Evolutionary conservation across 1,284 basidiomycete species (phyloP).

Genomic region (Sporisorium scitamineum): DNA sequence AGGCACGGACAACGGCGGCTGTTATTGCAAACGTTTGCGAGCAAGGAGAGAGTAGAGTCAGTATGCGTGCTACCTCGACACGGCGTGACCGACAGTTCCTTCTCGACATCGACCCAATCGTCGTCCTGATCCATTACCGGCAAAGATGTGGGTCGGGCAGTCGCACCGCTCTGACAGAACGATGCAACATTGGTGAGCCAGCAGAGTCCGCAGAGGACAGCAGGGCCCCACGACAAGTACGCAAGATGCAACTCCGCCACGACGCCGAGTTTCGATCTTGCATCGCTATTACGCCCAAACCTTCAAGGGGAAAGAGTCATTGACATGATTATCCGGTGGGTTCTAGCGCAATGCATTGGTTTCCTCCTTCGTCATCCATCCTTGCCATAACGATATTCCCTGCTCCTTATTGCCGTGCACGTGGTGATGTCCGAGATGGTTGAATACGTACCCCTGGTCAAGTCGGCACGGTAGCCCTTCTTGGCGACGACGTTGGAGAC

Average conservation of each 20-base stretch:
- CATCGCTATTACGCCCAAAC: slow-evolving; percentile 69
- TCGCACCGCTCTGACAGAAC: slow-evolving; percentile 20
- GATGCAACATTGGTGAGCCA: slow-evolving; percentile 37
- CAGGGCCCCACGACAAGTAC: slow-evolving; percentile 34
- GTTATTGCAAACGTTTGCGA: slow-evolving; percentile 3
- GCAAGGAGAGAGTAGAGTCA: slow-evolving; percentile 12
- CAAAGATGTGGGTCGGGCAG: slow-evolving; percentile 39
- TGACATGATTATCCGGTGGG: slow-evolving; percentile 59
- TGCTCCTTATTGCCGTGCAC: background rate
- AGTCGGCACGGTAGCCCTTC: slow-evolving; percentile 66
- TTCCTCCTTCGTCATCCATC: background rate
- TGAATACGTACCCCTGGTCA: slow-evolving; percentile 57
- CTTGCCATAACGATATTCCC: background rate
- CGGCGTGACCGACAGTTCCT: background rate
- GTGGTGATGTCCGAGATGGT: background rate
- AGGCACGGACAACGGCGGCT: slow-evolving; percentile 66
- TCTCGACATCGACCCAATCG: background rate
- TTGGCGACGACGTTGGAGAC: slow-evolving; percentile 65
- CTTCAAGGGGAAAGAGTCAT: slow-evolving; percentile 52
- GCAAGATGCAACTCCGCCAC: slow-evolving; percentile 20
- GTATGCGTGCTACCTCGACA: slow-evolving; percentile 11
- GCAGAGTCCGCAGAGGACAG: slow-evolving; percentile 16
- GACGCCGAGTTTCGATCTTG: slow-evolving; percentile 49
- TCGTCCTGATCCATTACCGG: background rate
- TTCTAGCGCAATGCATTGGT: slow-evolving; percentile 67